Percentiles rank a stretch among this genome's conserved stretches.
Evolutionary conservation across 371 early-diverging fungal genomes (phyloP).

Genomic region (Mortierella polycephala): DNA sequence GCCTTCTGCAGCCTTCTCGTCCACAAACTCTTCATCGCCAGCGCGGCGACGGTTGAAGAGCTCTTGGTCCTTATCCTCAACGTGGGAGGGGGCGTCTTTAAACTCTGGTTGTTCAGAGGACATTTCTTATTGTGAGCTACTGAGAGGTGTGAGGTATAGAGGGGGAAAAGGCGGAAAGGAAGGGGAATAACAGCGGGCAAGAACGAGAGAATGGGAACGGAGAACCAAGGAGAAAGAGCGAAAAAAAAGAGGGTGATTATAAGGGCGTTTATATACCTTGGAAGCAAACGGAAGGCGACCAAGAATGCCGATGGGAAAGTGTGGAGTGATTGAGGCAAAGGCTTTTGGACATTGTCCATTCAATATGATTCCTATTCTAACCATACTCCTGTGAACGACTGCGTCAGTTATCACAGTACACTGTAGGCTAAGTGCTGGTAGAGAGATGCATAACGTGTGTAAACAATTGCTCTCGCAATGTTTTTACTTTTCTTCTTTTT

Average conservation of each 20-base stretch:
- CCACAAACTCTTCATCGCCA: slow-evolving; percentile 22
- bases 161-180: slow-evolving; percentile 10
- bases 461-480: slow-evolving; percentile 3
- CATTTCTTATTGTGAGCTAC: slow-evolving; percentile 5
- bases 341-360: too few species aligned
- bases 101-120: slow-evolving; percentile 29
- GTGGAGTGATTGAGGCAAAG: background rate
- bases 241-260: slow-evolving; percentile 4
- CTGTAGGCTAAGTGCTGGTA: too few species aligned
- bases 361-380: too few species aligned
- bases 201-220: slow-evolving; percentile 13
- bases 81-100: slow-evolving; percentile 14
- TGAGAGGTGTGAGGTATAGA: background rate
- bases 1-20: slow-evolving; percentile 15
- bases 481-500: background rate
- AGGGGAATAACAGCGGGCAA: background rate
- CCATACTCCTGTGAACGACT: too few species aligned
- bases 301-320: slow-evolving; percentile 7
- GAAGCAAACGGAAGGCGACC: background rate
- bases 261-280: slow-evolving; percentile 13
- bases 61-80: slow-evolving; percentile 30
- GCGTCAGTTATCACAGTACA: too few species aligned
- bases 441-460: background rate
- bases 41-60: slow-evolving; percentile 31
- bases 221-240: slow-evolving; percentile 27